Conservation (phyloP, 257 asterid genomes). For the Solanum piurae region DNA sequence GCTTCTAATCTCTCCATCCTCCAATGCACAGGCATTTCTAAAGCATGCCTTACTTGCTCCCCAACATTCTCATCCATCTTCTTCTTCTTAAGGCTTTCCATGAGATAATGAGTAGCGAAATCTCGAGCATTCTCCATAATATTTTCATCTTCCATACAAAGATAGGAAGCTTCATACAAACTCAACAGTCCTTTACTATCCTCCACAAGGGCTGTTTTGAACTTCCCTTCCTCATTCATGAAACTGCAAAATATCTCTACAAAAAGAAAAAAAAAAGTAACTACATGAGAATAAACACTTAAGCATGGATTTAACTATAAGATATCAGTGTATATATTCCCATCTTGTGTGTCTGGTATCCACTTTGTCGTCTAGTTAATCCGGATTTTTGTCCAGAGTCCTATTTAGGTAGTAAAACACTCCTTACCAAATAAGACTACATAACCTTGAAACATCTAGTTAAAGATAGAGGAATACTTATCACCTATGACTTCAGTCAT, state of each 20-base stretch:
- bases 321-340: neutral
- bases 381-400: neutral
- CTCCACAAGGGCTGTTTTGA: neutral
- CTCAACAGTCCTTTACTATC: constrained; percentile 12
- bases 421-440: neutral
- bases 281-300: neutral
- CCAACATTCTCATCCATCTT: neutral
- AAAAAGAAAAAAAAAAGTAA: neutral
- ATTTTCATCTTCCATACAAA: constrained; percentile 15
- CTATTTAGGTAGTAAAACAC: neutral
- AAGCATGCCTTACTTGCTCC: constrained; percentile 13
- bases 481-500: neutral
- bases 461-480: neutral
- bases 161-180: constrained; percentile 25
- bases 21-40: constrained; percentile 23
- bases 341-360: neutral
- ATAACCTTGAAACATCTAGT: neutral
- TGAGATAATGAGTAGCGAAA: neutral
- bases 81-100: neutral
- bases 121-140: constrained; percentile 14
- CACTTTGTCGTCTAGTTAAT: neutral
- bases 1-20: constrained; percentile 17
- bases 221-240: constrained; percentile 12
- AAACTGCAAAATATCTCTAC: constrained; percentile 19
- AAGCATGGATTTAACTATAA: neutral